Evolutionary conservation across 2,329 filamentous ascomycete genomes (phyloP).

Genomic region (Zopfia rhizophila): DNA sequence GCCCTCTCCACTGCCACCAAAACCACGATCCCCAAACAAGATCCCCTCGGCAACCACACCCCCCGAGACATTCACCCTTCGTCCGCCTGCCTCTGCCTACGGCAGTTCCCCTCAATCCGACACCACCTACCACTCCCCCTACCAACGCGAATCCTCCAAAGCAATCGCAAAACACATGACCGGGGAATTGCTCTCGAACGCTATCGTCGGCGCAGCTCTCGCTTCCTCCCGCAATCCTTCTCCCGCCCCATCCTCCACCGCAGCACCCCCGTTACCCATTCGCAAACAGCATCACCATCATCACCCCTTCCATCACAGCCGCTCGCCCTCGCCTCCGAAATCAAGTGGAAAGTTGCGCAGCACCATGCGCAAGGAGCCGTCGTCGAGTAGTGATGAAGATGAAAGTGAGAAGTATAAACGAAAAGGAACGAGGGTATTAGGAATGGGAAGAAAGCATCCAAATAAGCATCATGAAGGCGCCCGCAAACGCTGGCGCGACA

Average conservation of each 20-base stretch:
- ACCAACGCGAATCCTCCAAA: constrained; percentile 47
- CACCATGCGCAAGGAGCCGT: constrained; percentile 68
- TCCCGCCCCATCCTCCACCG: constrained; percentile 48
- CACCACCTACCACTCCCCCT: constrained; percentile 52
- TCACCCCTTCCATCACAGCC: constrained; percentile 47
- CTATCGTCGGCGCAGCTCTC: constrained; percentile 79
- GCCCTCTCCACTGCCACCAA: constrained; percentile 30
- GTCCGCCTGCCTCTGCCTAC: constrained; percentile 33
- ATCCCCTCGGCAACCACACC: constrained; percentile 36
- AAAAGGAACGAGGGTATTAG: constrained; percentile 67
- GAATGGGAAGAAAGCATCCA: constrained; percentile 65
- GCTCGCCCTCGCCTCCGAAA: constrained; percentile 49
- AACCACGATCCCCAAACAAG: constrained; percentile 45
- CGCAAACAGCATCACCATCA: constrained; percentile 52
- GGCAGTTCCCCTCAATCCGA: constrained; percentile 31
- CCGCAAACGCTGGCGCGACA: constrained; percentile 79
- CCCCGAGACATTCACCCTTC: constrained; percentile 31
- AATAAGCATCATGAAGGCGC: constrained; percentile 80
- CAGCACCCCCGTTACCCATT: constrained; percentile 52
- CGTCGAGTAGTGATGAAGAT: constrained; percentile 60
- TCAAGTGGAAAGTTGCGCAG: constrained; percentile 67
- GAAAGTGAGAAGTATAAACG: constrained; percentile 64
- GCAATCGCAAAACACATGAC: constrained; percentile 61
- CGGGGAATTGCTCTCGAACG: constrained; percentile 74
- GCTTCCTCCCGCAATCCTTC: constrained; percentile 68